These are phyloP conservation scores for Ricinus communis DNA, from an alignment of 345 rosid species.

Conservation along the genomic window DNA sequence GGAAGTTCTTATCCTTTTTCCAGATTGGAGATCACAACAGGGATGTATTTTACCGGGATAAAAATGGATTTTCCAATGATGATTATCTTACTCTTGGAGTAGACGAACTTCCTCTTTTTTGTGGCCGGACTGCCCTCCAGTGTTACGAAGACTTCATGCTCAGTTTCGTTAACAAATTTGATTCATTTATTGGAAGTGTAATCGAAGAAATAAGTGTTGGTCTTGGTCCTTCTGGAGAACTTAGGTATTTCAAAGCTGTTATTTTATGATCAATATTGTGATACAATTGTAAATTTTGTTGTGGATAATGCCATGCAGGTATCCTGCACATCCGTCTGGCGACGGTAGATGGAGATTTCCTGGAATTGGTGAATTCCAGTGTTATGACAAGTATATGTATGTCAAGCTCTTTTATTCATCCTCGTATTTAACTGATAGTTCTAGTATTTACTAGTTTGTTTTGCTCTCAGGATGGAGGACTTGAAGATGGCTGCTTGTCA, in stretches of 20 bases:
- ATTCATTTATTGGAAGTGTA: conserved; percentile 45
- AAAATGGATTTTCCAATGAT: conserved; percentile 49
- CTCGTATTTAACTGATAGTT: conserved; percentile 1
- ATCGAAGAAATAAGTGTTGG: conserved; percentile 70
- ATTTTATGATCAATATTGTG: conserved; percentile 12
- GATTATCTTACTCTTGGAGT: conserved; percentile 75
- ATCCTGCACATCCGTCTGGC: conserved; percentile 66
- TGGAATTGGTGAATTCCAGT: conserved; percentile 75
- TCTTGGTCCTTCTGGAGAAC: conserved; percentile 73
- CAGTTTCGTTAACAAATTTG: conserved; percentile 54
- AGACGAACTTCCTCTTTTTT: conserved; percentile 57
- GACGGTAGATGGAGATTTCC: conserved; percentile 72
- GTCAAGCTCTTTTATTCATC: conserved; percentile 18
- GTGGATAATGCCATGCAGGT: conserved; percentile 38
- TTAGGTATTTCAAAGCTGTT: conserved; percentile 42
- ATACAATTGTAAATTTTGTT: conserved; percentile 22
- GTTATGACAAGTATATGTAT: conserved; percentile 74
- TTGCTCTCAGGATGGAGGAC: conserved; percentile 61
- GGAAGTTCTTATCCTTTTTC: conserved; percentile 5
- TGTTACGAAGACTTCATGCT: conserved; percentile 65
- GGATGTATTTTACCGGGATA: conserved; percentile 62
- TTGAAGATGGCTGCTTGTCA: conserved; percentile 60
- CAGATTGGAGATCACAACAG: conserved; percentile 61
- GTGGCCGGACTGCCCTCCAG: conserved; percentile 63
- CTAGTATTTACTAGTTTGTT: conserved; percentile 16